Conservation (phyloP, 805 yeast genomes). For the Wickerhamiella siamensis region DNA sequence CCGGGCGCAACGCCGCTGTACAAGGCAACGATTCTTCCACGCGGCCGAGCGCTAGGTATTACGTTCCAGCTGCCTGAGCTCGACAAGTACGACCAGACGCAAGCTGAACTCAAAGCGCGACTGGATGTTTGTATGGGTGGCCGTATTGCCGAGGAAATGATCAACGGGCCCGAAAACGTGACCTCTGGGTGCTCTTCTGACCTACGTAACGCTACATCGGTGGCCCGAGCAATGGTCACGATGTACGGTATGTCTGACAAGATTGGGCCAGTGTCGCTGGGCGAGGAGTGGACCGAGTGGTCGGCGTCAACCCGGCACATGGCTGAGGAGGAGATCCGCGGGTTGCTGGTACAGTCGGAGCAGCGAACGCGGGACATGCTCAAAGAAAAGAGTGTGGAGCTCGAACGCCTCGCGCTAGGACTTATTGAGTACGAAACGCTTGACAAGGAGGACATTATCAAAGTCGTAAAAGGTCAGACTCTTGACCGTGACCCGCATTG, state of each 20-base stretch:
- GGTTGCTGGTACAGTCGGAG: constrained; percentile 59
- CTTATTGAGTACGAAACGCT: constrained; percentile 89
- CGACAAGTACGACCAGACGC: constrained; percentile 92
- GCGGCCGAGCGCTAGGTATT: constrained; percentile 93
- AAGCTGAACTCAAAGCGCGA: constrained; percentile 75
- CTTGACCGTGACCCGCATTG: constrained; percentile 53
- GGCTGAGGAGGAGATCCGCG: constrained; percentile 87
- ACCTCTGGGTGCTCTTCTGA: constrained; percentile 94
- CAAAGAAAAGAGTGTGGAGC: constrained; percentile 46
- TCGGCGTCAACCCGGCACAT: constrained; percentile 72
- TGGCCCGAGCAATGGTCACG: constrained; percentile 94
- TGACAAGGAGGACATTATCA: constrained; percentile 79
- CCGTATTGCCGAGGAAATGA: constrained; percentile 87
- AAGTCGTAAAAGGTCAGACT: constrained; percentile 65
- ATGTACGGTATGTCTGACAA: constrained; percentile 90
- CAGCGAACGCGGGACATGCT: constrained; percentile 61
- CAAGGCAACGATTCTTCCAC: constrained; percentile 91
- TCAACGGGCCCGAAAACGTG: constrained; percentile 81
- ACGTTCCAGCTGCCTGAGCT: constrained; percentile 96
- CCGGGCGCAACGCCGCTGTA: constrained; percentile 89
- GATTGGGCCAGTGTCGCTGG: constrained; percentile 81
- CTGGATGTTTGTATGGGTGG: constrained; percentile 99
- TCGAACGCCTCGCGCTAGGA: constrained; percentile 83
- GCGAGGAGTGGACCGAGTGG: constrained; percentile 93
- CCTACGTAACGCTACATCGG: constrained; percentile 73